Evolutionary conservation across 306 rosid genomes (phyloP).

Genomic region (Prunus mume): DNA sequence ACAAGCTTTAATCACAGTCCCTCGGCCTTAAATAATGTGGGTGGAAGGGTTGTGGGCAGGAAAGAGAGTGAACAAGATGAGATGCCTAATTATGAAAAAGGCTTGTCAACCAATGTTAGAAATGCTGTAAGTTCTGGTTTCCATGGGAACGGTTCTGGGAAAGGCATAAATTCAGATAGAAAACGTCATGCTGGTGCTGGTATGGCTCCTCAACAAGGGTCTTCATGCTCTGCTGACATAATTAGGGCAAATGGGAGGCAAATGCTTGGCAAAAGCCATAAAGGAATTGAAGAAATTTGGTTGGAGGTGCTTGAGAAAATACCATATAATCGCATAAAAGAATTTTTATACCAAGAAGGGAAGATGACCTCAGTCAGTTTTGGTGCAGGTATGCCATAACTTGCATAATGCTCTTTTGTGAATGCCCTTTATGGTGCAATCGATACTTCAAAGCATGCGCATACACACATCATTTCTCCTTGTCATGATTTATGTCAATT

Average conservation of each 20-base stretch:
- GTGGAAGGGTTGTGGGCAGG: constrained; percentile 43
- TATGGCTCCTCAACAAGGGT: constrained; percentile 47
- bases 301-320: constrained; percentile 78
- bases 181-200: constrained; percentile 46
- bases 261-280: constrained; percentile 38
- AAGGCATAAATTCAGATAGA: constrained; percentile 48
- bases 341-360: constrained; percentile 80
- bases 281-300: constrained; percentile 84
- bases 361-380: constrained; percentile 77
- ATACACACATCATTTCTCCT: neutral
- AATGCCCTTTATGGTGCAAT: neutral
- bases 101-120: constrained; percentile 50
- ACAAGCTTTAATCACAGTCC: constrained; percentile 87
- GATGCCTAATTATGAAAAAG: constrained; percentile 40
- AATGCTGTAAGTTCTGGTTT: constrained; percentile 54
- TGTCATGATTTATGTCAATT: neutral
- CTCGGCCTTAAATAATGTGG: constrained; percentile 43
- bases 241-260: constrained; percentile 47
- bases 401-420: constrained; percentile 2
- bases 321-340: constrained; percentile 59
- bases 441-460: neutral
- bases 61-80: constrained; percentile 44
- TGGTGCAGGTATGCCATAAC: constrained; percentile 67
- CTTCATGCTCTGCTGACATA: constrained; percentile 32
- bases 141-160: constrained; percentile 27